Evolutionary conservation across 2,329 filamentous ascomycete species (phyloP).

Genomic region (Ceratocystis harringtonii): DNA sequence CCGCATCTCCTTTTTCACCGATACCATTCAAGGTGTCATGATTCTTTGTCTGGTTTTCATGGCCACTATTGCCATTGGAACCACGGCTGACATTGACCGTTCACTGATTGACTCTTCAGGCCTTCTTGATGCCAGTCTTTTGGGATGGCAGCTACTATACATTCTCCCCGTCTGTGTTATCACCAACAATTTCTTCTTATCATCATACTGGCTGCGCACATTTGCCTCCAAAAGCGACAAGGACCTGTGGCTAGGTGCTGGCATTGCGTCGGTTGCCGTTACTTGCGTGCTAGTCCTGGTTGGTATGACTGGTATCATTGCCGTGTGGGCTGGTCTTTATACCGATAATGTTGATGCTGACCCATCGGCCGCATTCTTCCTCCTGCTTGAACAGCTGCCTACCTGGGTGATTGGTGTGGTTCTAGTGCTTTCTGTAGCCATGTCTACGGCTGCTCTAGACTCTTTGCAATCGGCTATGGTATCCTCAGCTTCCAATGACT

Average conservation of each 20-base stretch:
- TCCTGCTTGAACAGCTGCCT: constrained; percentile 56
- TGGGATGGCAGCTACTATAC: constrained; percentile 77
- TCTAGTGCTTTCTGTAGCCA: constrained; percentile 62
- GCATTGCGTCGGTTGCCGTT: constrained; percentile 49
- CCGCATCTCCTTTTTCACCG: constrained; percentile 69
- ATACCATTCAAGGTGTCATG: constrained; percentile 68
- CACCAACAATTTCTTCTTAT: constrained; percentile 78
- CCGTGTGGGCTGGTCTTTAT: constrained; percentile 62
- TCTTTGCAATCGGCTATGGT: constrained; percentile 72
- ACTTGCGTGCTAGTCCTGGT: constrained; percentile 58
- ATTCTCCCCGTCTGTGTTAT: constrained; percentile 68
- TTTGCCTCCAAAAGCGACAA: constrained; percentile 68
- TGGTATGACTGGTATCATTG: constrained; percentile 57
- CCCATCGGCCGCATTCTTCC: constrained; percentile 57
- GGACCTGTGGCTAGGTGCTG: constrained; percentile 60
- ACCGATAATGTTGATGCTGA: constrained; percentile 43
- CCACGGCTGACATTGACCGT: constrained; percentile 55
- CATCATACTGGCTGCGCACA: constrained; percentile 69
- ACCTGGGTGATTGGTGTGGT: constrained; percentile 71
- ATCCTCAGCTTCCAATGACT: constrained; percentile 67
- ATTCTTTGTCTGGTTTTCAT: constrained; percentile 61
- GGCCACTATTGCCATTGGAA: constrained; percentile 62
- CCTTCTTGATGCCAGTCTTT: constrained; percentile 50
- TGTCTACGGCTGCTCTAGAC: constrained; percentile 68
- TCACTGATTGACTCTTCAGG: constrained; percentile 53